Evolutionary conservation across 805 yeast species (phyloP), one percentile per base, ranked within the genome.

Genomic region (Lipomyces starkeyi): DNA sequence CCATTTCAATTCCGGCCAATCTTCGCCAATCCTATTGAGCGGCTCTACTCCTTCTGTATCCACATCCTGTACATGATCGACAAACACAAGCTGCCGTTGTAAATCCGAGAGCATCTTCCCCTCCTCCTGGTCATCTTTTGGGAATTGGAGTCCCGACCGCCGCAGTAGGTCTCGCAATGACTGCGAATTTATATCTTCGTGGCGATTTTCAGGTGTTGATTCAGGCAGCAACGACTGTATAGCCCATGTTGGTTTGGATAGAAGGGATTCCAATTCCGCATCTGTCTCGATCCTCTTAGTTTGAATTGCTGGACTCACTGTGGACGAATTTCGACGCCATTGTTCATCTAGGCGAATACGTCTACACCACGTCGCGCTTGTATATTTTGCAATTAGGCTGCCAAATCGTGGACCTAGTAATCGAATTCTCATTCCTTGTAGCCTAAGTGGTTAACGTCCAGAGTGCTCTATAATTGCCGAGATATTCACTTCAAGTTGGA

Each of bases 71-170:
- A 80, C 74, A n/a, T 76, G 78, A 67, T 80, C 80, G 2, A 80
- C 80, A 66, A 80, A 80, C 32, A 71, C 74, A 37, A 80, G 73
- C 73, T 80, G 83, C 58, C 76, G 76, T 20, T 71, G 69, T 13
- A 80, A 71, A 52, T 80, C 80, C 6, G 61, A 58, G 32, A 74
- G 63, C 57, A 78, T 63, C 49, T 58, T 64, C 34, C 62, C 35
- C 63, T 74, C 72, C 32, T 69, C 68, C 22, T 71, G 66, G 3
- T 66, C 73, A 25, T 70, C 58, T 55, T 66, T 63, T 4, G 74
- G 75, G 37, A 60, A 58, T 49, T 60, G 65, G 32, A 77, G 70
- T 5, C 78, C 80, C 20, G 78, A 73, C 60, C 73, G 74, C 58
- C 73, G 70, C 29, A 77, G 69, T n/a, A 77, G 70, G 62, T 71